These are phyloP conservation scores for Farysia itapuensis DNA, from an alignment of 1,284 basidiomycete species.

Conservation along the genomic window DNA sequence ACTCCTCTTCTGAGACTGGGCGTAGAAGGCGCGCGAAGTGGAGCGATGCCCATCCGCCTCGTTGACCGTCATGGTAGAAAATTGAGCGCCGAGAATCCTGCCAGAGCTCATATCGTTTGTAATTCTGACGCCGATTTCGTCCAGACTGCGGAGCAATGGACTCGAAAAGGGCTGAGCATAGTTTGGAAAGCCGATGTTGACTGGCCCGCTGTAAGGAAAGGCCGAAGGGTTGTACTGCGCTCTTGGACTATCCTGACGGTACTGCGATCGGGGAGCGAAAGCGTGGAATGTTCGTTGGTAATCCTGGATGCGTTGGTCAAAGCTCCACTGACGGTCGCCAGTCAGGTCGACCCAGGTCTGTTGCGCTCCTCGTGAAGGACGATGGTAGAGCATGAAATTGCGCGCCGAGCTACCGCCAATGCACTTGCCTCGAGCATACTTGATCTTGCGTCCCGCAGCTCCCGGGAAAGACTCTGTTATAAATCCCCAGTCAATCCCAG, in stretches of 20 bases:
- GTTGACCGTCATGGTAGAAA: conserved; percentile 33
- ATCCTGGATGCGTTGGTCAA: conserved; percentile 20
- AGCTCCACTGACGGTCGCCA: conserved; percentile 36
- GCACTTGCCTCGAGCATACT: conserved; percentile 43
- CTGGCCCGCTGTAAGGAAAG: conserved; percentile 23
- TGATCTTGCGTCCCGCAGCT: conserved; percentile 26
- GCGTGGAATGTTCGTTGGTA: conserved; percentile 35
- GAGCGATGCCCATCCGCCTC: conserved; percentile 19
- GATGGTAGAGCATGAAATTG: conserved; percentile 49
- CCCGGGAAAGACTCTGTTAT: conserved; percentile 33
- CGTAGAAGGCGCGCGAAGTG: conserved; percentile 38
- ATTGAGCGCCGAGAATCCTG: conserved; percentile 55
- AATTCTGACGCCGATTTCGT: conserved; percentile 32
- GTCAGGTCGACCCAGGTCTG: conserved; percentile 37
- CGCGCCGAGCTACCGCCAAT: conserved; percentile 34
- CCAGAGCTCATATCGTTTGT: conserved; percentile 48
- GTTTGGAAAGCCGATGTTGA: conserved; percentile 40
- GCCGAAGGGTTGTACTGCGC: conserved; percentile 34
- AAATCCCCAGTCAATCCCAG: conserved; percentile 32
- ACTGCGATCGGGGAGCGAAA: conserved; percentile 22
- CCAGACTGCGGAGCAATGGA: conserved; percentile 23
- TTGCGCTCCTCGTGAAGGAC: conserved; percentile 22
- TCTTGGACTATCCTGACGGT: conserved; percentile 24
- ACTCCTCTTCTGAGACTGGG: conserved; percentile 20
- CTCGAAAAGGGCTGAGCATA: conserved; percentile 41